Evolutionary conservation across 1,139 yeast species (phyloP).

Genomic region (Lodderomyces elongisporus): DNA sequence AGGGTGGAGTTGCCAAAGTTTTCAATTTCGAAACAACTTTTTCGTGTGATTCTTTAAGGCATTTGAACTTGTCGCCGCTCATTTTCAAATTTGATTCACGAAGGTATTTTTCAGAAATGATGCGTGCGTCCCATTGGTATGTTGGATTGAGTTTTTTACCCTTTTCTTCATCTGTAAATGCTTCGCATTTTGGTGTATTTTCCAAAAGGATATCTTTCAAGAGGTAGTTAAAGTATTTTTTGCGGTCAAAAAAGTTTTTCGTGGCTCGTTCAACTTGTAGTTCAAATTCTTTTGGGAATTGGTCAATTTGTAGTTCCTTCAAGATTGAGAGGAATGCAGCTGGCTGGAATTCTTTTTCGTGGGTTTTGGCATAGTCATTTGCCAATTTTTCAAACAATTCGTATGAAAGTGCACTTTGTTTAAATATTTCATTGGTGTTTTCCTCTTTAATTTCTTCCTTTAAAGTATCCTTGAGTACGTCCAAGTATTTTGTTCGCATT

Average conservation of each 20-base stretch:
- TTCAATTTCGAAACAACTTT: conserved; percentile 21
- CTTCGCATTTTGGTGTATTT: conserved; percentile 20
- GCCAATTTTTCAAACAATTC: conserved; percentile 20
- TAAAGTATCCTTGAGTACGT: conserved; percentile 16
- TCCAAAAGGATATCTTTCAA: conserved; percentile 15
- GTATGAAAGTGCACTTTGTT: conserved; percentile 17
- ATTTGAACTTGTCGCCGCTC: conserved; percentile 17
- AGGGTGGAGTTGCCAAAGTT: conserved; percentile 22
- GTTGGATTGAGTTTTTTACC: conserved; percentile 20
- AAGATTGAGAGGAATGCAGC: conserved; percentile 14
- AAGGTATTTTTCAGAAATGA: conserved; percentile 14
- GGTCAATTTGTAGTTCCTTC: conserved; percentile 14
- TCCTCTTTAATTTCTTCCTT: conserved; percentile 14
- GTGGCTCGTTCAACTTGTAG: conserved; percentile 9
- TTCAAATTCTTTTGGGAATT: conserved; percentile 7
- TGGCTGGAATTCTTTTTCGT: conserved; percentile 16
- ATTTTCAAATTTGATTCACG: conserved; percentile 11
- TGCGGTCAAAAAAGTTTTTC: conserved; percentile 14
- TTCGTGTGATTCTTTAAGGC: conserved; percentile 23
- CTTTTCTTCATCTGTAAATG: conserved; percentile 18
- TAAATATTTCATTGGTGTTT: conserved; percentile 19
- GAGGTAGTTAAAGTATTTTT: conserved; percentile 13
- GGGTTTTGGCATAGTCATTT: conserved; percentile 16
- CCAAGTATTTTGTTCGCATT: conserved; percentile 9
- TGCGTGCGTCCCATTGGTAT: conserved; percentile 16